phyloP scores from a whole-genome alignment of 495 filamentous ascomycete genomes.

The Penicillium turbatum region DNA sequence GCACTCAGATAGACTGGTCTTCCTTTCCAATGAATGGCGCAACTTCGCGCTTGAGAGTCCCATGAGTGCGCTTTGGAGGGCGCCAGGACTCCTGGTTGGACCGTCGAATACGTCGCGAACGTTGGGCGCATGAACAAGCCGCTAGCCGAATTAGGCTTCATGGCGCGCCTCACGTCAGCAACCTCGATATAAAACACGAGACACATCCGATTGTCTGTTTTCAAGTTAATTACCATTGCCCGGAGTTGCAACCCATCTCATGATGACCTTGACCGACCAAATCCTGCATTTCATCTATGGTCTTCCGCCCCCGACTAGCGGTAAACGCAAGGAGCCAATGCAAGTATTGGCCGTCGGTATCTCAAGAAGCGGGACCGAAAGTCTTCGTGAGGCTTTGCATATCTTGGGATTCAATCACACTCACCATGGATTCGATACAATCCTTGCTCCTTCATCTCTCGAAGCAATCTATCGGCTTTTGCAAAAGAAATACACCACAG shows the following conservation, averaged over 20 bases:
- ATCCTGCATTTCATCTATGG: constrained; percentile 13
- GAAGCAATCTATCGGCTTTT: constrained; percentile 15
- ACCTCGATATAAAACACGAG: background rate
- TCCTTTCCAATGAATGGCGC: too few species aligned
- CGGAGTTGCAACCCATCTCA: too few species aligned
- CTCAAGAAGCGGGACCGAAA: constrained; percentile 28
- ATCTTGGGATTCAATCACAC: constrained; percentile 22
- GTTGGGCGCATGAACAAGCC: background rate
- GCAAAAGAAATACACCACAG: constrained; percentile 20
- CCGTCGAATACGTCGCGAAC: too few species aligned
- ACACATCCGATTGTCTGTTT: background rate
- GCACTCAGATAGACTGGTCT: too few species aligned
- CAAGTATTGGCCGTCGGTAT: constrained; percentile 27
- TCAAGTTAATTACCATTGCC: too few species aligned
- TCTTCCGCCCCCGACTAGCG: constrained; percentile 12
- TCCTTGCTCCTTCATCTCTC: constrained; percentile 14
- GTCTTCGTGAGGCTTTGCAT: constrained; percentile 25
- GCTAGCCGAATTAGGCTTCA: background rate
- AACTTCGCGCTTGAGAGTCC: too few species aligned
- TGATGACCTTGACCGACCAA: background rate
- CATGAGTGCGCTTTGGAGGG: too few species aligned
- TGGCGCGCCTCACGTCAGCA: background rate
- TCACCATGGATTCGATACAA: constrained; percentile 25
- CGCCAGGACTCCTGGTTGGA: too few species aligned
- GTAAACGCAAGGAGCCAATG: constrained; percentile 17